Base-by-base conservation (phyloP, 1,284 basidiomycete genomes). In the Megacollybia platyphylla region DNA sequence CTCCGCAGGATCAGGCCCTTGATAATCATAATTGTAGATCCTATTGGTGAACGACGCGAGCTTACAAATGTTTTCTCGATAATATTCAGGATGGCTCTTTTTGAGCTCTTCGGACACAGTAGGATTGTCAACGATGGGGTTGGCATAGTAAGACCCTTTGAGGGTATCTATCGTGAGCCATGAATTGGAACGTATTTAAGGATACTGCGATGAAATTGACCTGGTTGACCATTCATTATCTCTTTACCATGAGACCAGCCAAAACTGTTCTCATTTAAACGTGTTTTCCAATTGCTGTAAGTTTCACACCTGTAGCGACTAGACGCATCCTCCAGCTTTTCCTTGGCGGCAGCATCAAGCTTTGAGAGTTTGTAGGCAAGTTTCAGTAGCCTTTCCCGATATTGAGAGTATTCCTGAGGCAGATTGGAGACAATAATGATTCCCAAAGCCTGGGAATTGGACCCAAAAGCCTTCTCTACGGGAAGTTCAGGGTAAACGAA, bases 181-280 rank as follows among this genome's bases (percentile, higher is more conserved):
- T 34, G n/a, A 39, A 20, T 20, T 41, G 17, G 29, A 30, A 11
- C 9, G 6, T 11, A 36, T 13, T 37, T 20, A 30, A 35, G 30
- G 24, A n/a, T 34, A 15, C 15, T 15, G 13, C 18, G 10, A 4
- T 10, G 10, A 24, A 11, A 4, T 38, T n/a, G 9, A 13, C 13
- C 27, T 7, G n/a, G 7, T 15, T 10, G n/a, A 39, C n/a, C n/a
- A 4, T 15, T 34, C 31, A 11, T 34, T 34, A 34, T 34, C 42
- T 79, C 82, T 70, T 93, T 93, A 42, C 91, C 91, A 60, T 91
- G 86, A 35, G 83, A 87, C 91, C 91, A 96, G 15, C 91, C 91
- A 58, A 91, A 93, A 56, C 86, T 87, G 39, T 32, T 45, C n/a
- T 6, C 18, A 37, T 39, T 35, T 10, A 36, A 40, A 7, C 11